Base-by-base conservation (phyloP, 768 basidiomycete genomes). In the Mycena rosella region DNA sequence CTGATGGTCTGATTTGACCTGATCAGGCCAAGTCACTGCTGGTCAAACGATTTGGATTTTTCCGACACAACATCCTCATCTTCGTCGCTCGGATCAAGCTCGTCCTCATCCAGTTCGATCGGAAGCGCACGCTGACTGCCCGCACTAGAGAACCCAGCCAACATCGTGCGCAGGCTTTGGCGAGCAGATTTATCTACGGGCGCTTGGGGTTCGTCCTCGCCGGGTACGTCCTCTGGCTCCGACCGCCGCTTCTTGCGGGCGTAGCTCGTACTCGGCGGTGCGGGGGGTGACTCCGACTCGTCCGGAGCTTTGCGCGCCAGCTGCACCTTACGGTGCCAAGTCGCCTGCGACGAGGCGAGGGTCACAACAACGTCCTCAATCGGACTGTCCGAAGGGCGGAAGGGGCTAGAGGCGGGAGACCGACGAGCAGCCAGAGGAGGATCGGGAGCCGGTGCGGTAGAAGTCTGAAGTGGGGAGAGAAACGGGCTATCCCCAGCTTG, bases 81-180 rank as follows among this genome's bases (percentile, higher is more conserved):
- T 1, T 66, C 68, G 11, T 68, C 71, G 32, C 59, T 68, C 17
- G 47, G 49, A 6, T 69, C 72, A 30, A 75, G 73, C 30, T 74
- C 74, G 30, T 73, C 70, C 27, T 72, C 74, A 14, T 68, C 73
- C 20, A 58, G 63, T n/a, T 51, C 73, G 47, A 56, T 69, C 52
- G 20, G 71, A 20, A 65, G 73, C 29, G 68, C 65, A 22, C 73
- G 27, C 48, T 80, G 82, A 67, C 82, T 84, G 42, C 87, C 88
- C 40, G 74, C 75, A 69, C 88, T 81, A 14, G 89, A 84, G 78
- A 89, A 93, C 14, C 78, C 83, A 48, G 79, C 82, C 63, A 94
- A 73, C 56, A 77, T 83, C 56, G 78, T 81, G 60, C 86, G 81
- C 57, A 92, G 76, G 34, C 74, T 80, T 65, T 78, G 74, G 2